Conservation (phyloP, 192 early-diverging fungal genomes). For the Dissophora ornata region DNA sequence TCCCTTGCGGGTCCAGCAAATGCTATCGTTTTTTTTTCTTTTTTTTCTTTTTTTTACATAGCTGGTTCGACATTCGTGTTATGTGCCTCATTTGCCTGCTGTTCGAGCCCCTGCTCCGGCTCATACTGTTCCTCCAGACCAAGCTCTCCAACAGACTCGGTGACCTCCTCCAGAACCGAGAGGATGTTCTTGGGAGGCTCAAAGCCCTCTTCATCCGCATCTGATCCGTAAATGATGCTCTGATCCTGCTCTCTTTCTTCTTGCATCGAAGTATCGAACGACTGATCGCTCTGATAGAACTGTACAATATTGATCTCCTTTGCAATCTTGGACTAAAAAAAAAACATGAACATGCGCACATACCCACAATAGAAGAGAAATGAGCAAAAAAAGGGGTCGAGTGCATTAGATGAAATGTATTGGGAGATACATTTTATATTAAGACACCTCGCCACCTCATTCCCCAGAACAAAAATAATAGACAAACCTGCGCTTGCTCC, state of each 20-base stretch:
- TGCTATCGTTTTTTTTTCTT: too few species aligned
- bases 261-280: slow-evolving; percentile 25
- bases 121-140: slow-evolving; percentile 21
- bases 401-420: slow-evolving; percentile 1
- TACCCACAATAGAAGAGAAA: background rate
- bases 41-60: slow-evolving; percentile 9
- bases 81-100: slow-evolving; percentile 6
- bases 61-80: slow-evolving; percentile 3
- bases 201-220: slow-evolving; percentile 18
- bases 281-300: slow-evolving; percentile 37
- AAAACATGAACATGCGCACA: background rate
- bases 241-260: slow-evolving; percentile 14
- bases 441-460: too few species aligned
- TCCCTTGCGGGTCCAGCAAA: too few species aligned
- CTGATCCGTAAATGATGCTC: slow-evolving; percentile 16
- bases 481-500: slow-evolving; percentile 42
- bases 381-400: slow-evolving; percentile 7
- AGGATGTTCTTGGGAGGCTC: slow-evolving; percentile 48
- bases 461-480: background rate
- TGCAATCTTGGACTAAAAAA: slow-evolving; percentile 44
- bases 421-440: too few species aligned
- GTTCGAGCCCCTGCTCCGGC: background rate
- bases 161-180: slow-evolving; percentile 33
- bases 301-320: slow-evolving; percentile 46
- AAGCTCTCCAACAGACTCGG: slow-evolving; percentile 16